Evolutionary conservation across 352 stramenopile species (phyloP).

Genomic region (Pythium pyrilobum): DNA sequence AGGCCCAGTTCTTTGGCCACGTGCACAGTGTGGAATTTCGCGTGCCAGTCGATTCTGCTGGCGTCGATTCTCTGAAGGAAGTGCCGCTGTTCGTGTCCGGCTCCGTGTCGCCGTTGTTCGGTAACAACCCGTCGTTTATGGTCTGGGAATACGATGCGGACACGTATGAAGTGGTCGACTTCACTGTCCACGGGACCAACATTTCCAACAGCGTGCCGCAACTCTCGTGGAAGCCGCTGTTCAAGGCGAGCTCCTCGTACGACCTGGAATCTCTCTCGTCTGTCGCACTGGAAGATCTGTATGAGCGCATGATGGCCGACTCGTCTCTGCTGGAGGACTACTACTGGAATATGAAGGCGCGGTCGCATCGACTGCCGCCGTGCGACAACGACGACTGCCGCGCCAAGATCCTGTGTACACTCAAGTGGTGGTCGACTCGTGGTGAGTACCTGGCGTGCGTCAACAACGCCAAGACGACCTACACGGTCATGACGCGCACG

Average conservation of each 20-base stretch:
- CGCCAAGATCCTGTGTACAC: conserved; percentile 56
- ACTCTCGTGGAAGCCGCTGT: conserved; percentile 49
- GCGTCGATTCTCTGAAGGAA: conserved; percentile 27
- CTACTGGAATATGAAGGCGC: conserved; percentile 84
- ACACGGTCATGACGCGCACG: conserved; percentile 14
- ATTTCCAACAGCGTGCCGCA: conserved; percentile 34
- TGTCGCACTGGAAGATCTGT: conserved; percentile 34
- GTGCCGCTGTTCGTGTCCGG: conserved; percentile 71
- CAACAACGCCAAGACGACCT: conserved; percentile 19
- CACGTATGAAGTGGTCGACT: conserved; percentile 72
- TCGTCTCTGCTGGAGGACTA: conserved; percentile 55
- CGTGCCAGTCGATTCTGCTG: conserved; percentile 20
- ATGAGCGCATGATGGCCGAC: conserved; percentile 44
- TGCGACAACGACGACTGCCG: conserved; percentile 45
- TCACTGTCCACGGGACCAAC: conserved; percentile 71
- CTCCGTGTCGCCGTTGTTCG: conserved; percentile 87
- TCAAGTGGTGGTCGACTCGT: conserved; percentile 81
- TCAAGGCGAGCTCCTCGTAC: conserved; percentile 52
- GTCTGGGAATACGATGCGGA: conserved; percentile 64
- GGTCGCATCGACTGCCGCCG: conserved; percentile 37
- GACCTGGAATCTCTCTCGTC: conserved; percentile 44
- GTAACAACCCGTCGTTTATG: conserved; percentile 90
- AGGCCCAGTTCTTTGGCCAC: conserved; percentile 90
- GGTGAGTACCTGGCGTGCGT: conserved; percentile 66
- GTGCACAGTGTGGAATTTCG: conserved; percentile 91